Base-by-base conservation (phyloP, 1,284 basidiomycete species). In the Leccinum pallidistipes region DNA sequence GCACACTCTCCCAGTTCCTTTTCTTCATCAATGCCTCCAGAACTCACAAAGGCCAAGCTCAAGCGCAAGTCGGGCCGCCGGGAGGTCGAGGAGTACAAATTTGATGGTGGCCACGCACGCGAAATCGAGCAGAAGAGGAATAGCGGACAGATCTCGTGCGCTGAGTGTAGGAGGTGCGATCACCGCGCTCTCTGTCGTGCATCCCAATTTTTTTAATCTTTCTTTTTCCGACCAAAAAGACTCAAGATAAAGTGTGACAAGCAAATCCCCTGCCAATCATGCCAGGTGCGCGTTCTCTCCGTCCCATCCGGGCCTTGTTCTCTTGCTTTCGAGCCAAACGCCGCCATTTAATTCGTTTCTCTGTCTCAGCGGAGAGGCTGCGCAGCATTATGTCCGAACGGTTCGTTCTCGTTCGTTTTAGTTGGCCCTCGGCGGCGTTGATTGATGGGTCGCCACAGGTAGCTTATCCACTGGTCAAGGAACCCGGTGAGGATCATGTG, bases 191-290 rank as follows among this genome's bases (percentile, higher is more conserved):
- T 24, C 45, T 64, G 58, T 63, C 63, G 60, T 61, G 36, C 59
- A 60, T 18, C n/a, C 64, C 29, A 52, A 14, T 45, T 45, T 45
- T 21, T 21, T 45, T 24, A 47, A 21, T 61, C 57, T 64, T 66
- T 65, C 66, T 62, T 65, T 62, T 64, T 67, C 59, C 68, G 60
- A 65, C 66, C 65, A 62, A 58, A 16, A 64, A 89, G 88, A 75
- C 81, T 86, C 74, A 90, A 88, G 75, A 84, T 88, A 67, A 87
- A 86, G 70, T 91, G 88, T 76, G 87, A 90, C 81, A 90, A 89
- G 79, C 81, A 87, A 64, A 87, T 90, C 62, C 87, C 87, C 8
- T 88, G 86, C 69, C 85, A 85, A 68, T 86, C 86, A 8, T 88
- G 86, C 71, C 84, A 86, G 77, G 85, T 85, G 70, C 40, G 76